Conservation (phyloP, 306 rosid species). For the Quercus engelmannii region DNA sequence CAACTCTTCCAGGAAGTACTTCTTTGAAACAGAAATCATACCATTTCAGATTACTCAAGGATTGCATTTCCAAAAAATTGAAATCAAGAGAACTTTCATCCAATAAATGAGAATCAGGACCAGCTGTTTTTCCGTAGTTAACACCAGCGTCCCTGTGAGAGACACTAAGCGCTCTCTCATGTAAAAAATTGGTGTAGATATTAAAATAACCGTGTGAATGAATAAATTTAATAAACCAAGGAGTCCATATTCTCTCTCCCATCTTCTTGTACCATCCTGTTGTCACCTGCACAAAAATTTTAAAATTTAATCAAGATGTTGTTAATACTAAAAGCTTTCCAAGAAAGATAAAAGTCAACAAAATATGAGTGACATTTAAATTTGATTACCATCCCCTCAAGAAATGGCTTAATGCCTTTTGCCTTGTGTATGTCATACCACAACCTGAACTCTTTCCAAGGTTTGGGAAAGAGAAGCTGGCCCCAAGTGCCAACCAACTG, state of each 20-base stretch:
- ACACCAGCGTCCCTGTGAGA: constrained; percentile 98
- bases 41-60: constrained; percentile 71
- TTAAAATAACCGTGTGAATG: constrained; percentile 80
- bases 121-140: constrained; percentile 90
- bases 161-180: constrained; percentile 78
- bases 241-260: constrained; percentile 98
- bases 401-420: constrained; percentile 63
- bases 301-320: constrained; percentile 19
- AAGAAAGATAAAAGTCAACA: constrained; percentile 1
- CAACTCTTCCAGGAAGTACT: constrained; percentile 54
- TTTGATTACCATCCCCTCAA: constrained; percentile 81
- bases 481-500: constrained; percentile 99
- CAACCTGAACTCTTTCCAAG: constrained; percentile 98
- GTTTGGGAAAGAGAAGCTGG: constrained; percentile 93
- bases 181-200: constrained; percentile 71
- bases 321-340: constrained; percentile 6
- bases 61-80: constrained; percentile 60
- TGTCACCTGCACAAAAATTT: constrained; percentile 60
- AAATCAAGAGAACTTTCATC: constrained; percentile 61
- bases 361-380: constrained; percentile 2
- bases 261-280: constrained; percentile 89
- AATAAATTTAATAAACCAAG: constrained; percentile 94
- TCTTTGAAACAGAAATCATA: constrained; percentile 93
- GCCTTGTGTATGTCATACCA: constrained; percentile 91
- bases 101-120: constrained; percentile 84